phyloP scores from a whole-genome alignment of 345 rosid species.

The Raphanus raphanistrum region DNA sequence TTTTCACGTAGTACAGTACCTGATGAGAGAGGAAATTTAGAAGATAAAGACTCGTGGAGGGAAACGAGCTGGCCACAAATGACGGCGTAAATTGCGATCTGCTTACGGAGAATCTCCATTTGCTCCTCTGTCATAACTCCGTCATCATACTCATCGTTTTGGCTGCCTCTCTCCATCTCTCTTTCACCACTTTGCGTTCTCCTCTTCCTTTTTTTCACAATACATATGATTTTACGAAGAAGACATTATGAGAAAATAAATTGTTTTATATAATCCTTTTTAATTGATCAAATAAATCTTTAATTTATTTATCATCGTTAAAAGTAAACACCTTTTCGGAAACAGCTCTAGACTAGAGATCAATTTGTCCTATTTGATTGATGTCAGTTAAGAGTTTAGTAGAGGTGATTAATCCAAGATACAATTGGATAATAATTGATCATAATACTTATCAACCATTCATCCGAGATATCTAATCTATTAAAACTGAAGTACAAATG shows the following conservation, averaged over 20 bases:
- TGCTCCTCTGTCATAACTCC: conserved; percentile 77
- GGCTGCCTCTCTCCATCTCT: conserved; percentile 38
- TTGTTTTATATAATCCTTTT: conserved; percentile 6
- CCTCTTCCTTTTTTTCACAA: conserved; percentile 9
- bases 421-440: background rate
- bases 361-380: background rate
- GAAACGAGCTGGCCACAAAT: conserved; percentile 60
- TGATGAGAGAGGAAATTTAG: conserved; percentile 30
- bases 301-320: conserved; percentile 30
- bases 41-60: conserved; percentile 51
- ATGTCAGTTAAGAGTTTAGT: background rate
- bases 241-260: background rate
- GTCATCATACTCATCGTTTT: conserved; percentile 30
- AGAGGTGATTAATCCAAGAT: background rate
- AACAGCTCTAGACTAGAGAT: conserved; percentile 23
- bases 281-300: conserved; percentile 9
- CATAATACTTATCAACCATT: background rate
- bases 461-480: too few species aligned
- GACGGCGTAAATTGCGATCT: conserved; percentile 57
- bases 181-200: conserved; percentile 7
- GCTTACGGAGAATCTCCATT: conserved; percentile 64
- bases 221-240: conserved; percentile 1
- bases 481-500: too few species aligned
- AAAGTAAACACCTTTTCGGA: conserved; percentile 6
- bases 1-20: conserved; percentile 49